A percentile compares a stretch with the other conserved stretches of the same genome.
These are phyloP conservation scores for Remersonia thermophila DNA, from an alignment of 2,329 filamentous ascomycete species.

Conservation along the genomic window DNA sequence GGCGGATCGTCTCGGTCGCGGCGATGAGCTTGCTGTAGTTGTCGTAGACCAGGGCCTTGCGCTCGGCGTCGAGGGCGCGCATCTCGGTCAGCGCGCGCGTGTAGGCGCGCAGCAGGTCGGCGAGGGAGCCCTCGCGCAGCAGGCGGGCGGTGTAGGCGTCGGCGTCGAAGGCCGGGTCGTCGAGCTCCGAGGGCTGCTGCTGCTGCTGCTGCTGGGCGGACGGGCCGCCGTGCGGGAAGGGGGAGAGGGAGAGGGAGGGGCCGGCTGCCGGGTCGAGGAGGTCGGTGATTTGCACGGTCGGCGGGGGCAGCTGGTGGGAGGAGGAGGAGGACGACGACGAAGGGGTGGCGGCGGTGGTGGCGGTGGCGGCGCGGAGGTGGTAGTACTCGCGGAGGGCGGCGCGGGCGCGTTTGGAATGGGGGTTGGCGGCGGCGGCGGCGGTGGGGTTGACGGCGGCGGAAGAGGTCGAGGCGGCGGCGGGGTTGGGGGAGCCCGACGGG, in stretches of 20 bases:
- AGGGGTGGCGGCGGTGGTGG: too few relatives aligned
- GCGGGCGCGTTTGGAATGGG: slow-evolving; percentile 48
- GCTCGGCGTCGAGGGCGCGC: slow-evolving; percentile 80
- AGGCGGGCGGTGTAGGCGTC: slow-evolving; percentile 53
- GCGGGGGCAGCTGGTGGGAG: slow-evolving; percentile 28
- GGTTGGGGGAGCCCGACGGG: slow-evolving; percentile 42
- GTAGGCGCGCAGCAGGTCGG: slow-evolving; percentile 59
- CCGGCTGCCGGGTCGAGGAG: slow-evolving; percentile 10
- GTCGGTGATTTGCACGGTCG: slow-evolving; percentile 32
- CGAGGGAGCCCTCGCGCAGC: slow-evolving; percentile 49
- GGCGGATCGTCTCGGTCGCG: slow-evolving; percentile 83
- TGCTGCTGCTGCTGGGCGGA: background rate
- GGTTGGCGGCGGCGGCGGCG: slow-evolving; percentile 15
- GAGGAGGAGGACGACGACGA: background rate
- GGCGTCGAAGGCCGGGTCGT: slow-evolving; percentile 59
- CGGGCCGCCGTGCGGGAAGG: background rate
- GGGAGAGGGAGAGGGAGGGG: too few relatives aligned
- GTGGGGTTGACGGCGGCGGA: slow-evolving; percentile 7
- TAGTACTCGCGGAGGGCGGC: slow-evolving; percentile 90
- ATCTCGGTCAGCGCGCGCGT: slow-evolving; percentile 68
- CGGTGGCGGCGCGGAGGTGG: slow-evolving; percentile 59
- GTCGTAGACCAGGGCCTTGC: slow-evolving; percentile 94
- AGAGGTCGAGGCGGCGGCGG: slow-evolving; percentile 19
- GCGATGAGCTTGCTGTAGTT: slow-evolving; percentile 95
- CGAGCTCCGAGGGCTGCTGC: slow-evolving; percentile 58